phyloP scores from a whole-genome alignment of 2,329 filamentous ascomycete genomes.

The Fusarium tupiense region DNA sequence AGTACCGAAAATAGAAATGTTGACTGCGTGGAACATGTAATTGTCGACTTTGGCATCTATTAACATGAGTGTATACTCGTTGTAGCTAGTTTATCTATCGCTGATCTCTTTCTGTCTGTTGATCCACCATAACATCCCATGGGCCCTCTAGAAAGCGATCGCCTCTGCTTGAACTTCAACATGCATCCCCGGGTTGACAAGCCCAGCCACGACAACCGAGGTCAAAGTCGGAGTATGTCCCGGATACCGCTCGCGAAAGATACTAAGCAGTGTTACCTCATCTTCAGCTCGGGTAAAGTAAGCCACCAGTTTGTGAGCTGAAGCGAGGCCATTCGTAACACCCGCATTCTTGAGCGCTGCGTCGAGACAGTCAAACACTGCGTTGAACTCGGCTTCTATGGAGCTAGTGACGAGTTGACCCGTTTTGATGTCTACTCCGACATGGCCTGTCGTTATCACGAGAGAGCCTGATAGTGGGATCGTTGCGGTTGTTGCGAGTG shows the following conservation, averaged over 20 bases:
- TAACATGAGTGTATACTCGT: neutral
- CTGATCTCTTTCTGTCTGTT: neutral
- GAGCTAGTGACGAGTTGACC: neutral
- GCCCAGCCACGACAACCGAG: neutral
- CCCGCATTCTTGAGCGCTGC: neutral
- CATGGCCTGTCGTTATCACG: neutral
- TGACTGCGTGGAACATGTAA: neutral
- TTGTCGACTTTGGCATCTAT: neutral
- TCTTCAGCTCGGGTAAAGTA: neutral
- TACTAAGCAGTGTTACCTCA: fast-evolving
- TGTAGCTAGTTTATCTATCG: neutral
- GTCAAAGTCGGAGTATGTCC: neutral
- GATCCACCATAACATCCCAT: fast-evolving
- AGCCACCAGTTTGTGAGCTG: neutral
- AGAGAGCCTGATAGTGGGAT: neutral
- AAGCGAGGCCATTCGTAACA: fast-evolving
- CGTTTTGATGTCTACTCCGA: neutral
- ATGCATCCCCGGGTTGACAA: neutral
- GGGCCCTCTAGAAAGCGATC: neutral
- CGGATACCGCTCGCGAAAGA: neutral
- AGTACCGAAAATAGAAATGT: neutral
- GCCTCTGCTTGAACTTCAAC: neutral
- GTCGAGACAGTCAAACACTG: neutral
- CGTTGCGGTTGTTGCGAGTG: neutral
- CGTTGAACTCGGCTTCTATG: neutral